Evolutionary conservation across 805 yeast species (phyloP).

Genomic region (Yarrowia bubula): DNA sequence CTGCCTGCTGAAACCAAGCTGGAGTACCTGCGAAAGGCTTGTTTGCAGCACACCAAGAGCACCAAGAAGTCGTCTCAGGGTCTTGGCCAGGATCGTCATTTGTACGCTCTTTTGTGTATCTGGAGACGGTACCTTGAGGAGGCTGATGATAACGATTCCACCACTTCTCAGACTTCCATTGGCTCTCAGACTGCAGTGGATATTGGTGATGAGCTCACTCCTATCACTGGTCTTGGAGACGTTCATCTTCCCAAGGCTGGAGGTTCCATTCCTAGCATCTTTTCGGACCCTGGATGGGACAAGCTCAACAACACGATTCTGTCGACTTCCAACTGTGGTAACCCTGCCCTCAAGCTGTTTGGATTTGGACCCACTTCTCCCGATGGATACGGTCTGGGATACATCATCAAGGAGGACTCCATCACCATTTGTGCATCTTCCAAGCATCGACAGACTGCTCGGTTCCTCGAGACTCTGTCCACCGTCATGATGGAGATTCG

Average conservation of each 20-base stretch:
- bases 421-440: slow-evolving; percentile 80
- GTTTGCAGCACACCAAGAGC: slow-evolving; percentile 62
- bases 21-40: slow-evolving; percentile 61
- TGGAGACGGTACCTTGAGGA: slow-evolving; percentile 56
- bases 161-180: slow-evolving; percentile 37
- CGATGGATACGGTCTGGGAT: slow-evolving; percentile 92
- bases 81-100: slow-evolving; percentile 87
- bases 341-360: slow-evolving; percentile 79
- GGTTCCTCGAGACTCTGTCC: slow-evolving; percentile 68
- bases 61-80: slow-evolving; percentile 73
- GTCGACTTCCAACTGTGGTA: slow-evolving; percentile 88
- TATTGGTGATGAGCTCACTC: slow-evolving; percentile 73
- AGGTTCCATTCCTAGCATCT: slow-evolving; percentile 60
- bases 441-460: slow-evolving; percentile 80
- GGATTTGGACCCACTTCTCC: slow-evolving; percentile 91
- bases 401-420: slow-evolving; percentile 77
- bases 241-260: slow-evolving; percentile 29
- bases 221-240: slow-evolving; percentile 97
- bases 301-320: slow-evolving; percentile 73
- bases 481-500: slow-evolving; percentile 60
- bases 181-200: slow-evolving; percentile 30
- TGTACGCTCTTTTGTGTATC: slow-evolving; percentile 81
- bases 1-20: slow-evolving; percentile 60
- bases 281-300: slow-evolving; percentile 87
- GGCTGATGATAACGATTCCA: slow-evolving; percentile 30